A percentile compares a stretch with the other conserved stretches of the same genome.
Conservation (phyloP, 106 monocot species). For the Xerophyta viscosa region DNA sequence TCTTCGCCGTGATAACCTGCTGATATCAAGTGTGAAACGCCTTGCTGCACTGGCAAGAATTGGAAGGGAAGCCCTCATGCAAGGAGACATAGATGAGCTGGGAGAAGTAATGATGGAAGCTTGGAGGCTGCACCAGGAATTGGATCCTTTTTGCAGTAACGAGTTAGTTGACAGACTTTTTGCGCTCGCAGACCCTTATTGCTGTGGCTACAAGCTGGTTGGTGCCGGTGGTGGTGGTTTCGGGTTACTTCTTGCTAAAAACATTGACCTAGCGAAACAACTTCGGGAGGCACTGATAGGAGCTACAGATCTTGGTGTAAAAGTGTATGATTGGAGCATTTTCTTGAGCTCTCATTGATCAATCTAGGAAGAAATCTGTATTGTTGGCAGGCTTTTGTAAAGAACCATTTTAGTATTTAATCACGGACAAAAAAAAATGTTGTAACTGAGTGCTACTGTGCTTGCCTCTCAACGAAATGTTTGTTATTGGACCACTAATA, state of each 20-base stretch:
- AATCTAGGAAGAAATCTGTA: too few relatives aligned
- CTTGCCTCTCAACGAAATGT: too few relatives aligned
- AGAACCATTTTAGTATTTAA: too few relatives aligned
- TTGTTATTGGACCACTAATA: too few relatives aligned
- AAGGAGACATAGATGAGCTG: conserved; percentile 69
- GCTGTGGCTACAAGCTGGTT: conserved; percentile 85
- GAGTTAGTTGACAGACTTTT: conserved; percentile 78
- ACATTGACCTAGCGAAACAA: conserved; percentile 26
- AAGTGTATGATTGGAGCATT: conserved; percentile 78
- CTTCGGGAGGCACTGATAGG: conserved; percentile 37
- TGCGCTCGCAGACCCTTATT: conserved; percentile 57
- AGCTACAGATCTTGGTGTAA: conserved; percentile 45
- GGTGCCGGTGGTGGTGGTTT: conserved; percentile 98
- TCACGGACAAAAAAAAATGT: too few relatives aligned
- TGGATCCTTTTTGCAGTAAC: conserved; percentile 96
- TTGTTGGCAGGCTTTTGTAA: too few relatives aligned
- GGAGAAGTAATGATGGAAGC: conserved; percentile 88
- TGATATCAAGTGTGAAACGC: conserved; percentile 85
- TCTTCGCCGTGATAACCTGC: conserved; percentile 78
- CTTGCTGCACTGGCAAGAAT: conserved; percentile 55
- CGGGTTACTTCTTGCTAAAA: conserved; percentile 73
- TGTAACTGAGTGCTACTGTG: too few relatives aligned
- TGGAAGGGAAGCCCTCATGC: conserved; percentile 89
- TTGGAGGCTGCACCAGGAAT: conserved; percentile 91
- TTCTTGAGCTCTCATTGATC: conserved; percentile 24